Evolutionary conservation across 768 basidiomycete genomes (phyloP).

Genomic region (Phaffia tasmanica): DNA sequence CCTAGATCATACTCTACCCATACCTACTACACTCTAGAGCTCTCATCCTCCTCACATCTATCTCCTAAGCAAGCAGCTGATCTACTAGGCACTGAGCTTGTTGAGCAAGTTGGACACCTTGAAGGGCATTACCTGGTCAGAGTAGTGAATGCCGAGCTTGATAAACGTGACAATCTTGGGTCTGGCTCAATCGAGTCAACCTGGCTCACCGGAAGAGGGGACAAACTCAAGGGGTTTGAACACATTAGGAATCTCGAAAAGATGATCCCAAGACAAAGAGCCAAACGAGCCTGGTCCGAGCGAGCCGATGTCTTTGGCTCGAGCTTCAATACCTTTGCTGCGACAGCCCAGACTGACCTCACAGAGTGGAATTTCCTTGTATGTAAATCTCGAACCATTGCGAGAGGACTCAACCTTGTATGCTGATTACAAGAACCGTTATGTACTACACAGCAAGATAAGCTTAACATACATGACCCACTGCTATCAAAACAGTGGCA

Average conservation of each 20-base stretch:
- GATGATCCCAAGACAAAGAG: neutral
- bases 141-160: conserved; percentile 30
- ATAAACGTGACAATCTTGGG: neutral
- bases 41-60: conserved; percentile 37
- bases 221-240: neutral
- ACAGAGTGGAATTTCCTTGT: conserved; percentile 22
- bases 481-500: conserved; percentile 85
- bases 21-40: conserved; percentile 59
- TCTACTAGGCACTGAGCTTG: conserved; percentile 57
- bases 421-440: too few relatives aligned
- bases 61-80: conserved; percentile 54
- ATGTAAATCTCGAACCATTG: conserved; percentile 60
- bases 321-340: too few relatives aligned
- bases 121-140: conserved; percentile 72
- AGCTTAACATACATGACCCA: conserved; percentile 65
- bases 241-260: neutral
- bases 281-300: neutral
- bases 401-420: conserved; percentile 26
- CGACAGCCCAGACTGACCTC: neutral
- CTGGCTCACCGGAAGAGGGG: neutral
- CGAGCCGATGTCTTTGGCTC: neutral
- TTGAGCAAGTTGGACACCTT: conserved; percentile 79
- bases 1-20: conserved; percentile 41
- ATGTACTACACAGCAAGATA: conserved; percentile 4
- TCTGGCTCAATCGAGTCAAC: neutral